phyloP scores from a whole-genome alignment of 2,329 filamentous ascomycete genomes.

The Talaromyces sp. region DNA sequence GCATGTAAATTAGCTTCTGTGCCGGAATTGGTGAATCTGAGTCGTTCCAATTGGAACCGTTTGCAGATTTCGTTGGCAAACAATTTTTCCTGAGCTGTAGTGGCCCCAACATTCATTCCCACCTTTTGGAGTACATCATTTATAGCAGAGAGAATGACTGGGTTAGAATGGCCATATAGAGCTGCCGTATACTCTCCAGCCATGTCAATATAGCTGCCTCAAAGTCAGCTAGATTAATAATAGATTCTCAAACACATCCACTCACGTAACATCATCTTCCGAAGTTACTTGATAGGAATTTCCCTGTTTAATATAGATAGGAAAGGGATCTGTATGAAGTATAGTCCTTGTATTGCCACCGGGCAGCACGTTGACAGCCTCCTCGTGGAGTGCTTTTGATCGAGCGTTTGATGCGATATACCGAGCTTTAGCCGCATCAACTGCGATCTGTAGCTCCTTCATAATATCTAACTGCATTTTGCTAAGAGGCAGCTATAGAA shows the following conservation, averaged over 20 bases:
- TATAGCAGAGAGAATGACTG: conserved; percentile 52
- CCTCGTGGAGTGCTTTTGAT: background rate
- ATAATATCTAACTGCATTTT: background rate
- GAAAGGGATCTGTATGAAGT: conserved; percentile 32
- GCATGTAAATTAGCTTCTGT: conserved; percentile 64
- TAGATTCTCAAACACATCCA: background rate
- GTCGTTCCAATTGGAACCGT: conserved; percentile 54
- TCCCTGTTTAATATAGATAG: conserved; percentile 28
- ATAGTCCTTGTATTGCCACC: conserved; percentile 25
- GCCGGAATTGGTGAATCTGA: conserved; percentile 64
- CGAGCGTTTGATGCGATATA: background rate
- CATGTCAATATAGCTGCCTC: conserved; percentile 49
- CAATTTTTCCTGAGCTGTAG: conserved; percentile 51
- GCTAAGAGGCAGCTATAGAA: background rate
- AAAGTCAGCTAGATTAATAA: background rate
- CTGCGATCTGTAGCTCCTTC: background rate
- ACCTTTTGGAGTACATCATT: conserved; percentile 43
- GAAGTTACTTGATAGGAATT: background rate
- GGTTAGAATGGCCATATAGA: conserved; percentile 64
- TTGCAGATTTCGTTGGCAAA: conserved; percentile 52
- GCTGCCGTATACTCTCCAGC: conserved; percentile 63
- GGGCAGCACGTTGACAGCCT: conserved; percentile 18
- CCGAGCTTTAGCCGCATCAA: background rate
- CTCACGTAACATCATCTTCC: background rate
- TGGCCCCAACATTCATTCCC: conserved; percentile 55